phyloP scores from a whole-genome alignment of 106 monocot genomes.

The Xerophyta viscosa region DNA sequence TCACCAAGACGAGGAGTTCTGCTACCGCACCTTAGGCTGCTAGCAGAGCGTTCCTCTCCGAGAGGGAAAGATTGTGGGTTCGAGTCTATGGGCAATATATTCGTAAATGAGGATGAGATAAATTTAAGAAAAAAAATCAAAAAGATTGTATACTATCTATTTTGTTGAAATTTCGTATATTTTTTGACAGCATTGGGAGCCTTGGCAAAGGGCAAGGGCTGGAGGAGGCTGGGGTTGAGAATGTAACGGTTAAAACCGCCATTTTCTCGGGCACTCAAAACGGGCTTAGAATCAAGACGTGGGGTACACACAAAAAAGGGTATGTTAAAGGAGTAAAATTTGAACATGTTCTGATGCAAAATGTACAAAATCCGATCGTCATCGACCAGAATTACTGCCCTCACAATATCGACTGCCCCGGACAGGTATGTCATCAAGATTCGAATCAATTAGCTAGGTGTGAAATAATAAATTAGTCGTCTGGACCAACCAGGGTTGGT shows the following conservation, averaged over 20 bases:
- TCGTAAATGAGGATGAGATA: no score
- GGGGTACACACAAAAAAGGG: conserved; percentile 33
- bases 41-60: no score
- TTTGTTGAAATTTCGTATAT: background rate
- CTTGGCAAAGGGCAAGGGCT: conserved; percentile 20
- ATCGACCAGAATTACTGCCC: conserved; percentile 70
- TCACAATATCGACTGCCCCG: conserved; percentile 19
- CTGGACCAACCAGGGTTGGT: no score
- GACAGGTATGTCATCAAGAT: conserved; percentile 17
- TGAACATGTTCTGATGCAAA: conserved; percentile 37
- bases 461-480: no score
- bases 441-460: background rate
- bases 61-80: no score
- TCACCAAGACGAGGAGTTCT: no score
- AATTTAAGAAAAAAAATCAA: no score
- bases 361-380: conserved; percentile 64
- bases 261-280: conserved; percentile 46
- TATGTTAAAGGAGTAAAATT: conserved; percentile 43
- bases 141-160: no score
- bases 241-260: conserved; percentile 59
- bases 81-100: no score
- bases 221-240: conserved; percentile 42
- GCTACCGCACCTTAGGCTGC: no score
- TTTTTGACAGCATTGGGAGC: conserved; percentile 42
- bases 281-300: conserved; percentile 69